Evolutionary conservation across 495 filamentous ascomycete species (phyloP), one percentile per base, ranked within the genome.

Genomic region (Aspergillus bridgeri): DNA sequence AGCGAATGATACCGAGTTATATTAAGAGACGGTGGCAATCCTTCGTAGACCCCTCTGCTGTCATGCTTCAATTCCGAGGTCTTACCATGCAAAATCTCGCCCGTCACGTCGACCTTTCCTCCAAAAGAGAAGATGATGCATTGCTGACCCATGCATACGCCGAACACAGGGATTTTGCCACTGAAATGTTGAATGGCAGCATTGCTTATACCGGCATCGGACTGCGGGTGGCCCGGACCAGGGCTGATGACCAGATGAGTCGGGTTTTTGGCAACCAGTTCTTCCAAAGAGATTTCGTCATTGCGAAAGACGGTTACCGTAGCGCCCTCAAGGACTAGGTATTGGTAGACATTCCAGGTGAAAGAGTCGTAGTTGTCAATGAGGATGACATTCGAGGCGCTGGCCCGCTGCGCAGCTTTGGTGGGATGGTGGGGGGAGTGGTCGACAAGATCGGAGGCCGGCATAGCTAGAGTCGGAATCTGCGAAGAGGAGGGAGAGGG

Each of bases 301-400:
- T 99, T 99, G 56, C 94, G 84, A 76, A 84, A 87, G 23, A 98
- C 94, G 11, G 85, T 89, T 43, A 97, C 92, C 0, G 75, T 87
- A 23, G 94, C 94, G 42, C 94, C 94, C 74, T 98, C 94, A 6
- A 97, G 85, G 0, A 92, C 89, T 3, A 99, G 82, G 64, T 97
- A 99, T 69, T 99, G 95, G 72, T 96, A 97, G 57, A 99, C 91
- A 68, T 98, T 98, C 89, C 91, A 98, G 59, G 93, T 96, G 66
- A 98, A 99, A 0, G 93, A 97, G 74, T 99, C 94, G 71, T 97
- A 99, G 76, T 99, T 99, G 76, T 98, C 94, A 64, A 99, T 96
- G 56, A 99, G 78, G 54, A 99, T 84, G 24, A 99, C 83, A 76
- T 98, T 98, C 33, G 86, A 87, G 23, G 93, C 93, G 48, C 80